Base-by-base conservation (phyloP, 2,329 filamentous ascomycete genomes). In the Pleomassaria siparia region DNA sequence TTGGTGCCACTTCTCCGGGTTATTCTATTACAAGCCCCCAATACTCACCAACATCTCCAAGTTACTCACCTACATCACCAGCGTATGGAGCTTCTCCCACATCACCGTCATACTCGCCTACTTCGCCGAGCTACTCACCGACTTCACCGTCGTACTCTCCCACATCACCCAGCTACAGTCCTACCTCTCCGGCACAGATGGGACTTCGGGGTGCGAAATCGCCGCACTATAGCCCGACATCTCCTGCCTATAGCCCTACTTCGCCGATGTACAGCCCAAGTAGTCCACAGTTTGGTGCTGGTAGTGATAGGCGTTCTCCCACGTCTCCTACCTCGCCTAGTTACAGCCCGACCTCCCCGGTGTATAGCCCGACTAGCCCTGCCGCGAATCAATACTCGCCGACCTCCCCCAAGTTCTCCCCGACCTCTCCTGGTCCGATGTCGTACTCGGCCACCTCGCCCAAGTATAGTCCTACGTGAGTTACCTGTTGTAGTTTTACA, bases 41-140 rank as follows among this genome's bases (percentile, higher is more conserved):
- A 2, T 91, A 90, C 72, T 89, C 88, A 35, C 89, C 89, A 3
- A 90, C 88, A 0, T 92, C 88, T 12, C 81, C 74, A 33, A 62
- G 63, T 24, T 74, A 71, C 55, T 69, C 64, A 21, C 72, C 80
- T 25, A 81, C 78, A 5, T 83, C 79, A 45, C 82, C 81, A 35
- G 80, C 75, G 47, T 83, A 80, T 70, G 80, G 72, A 10, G 35
- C 35, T 57, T 66, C 51, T 49, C 78, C 80, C 15, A 80, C 79
- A 6, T 81, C 79, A n/a, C 79, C 79, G 13, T 76, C 74, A 53
- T 82, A 80, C 60, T 63, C 59, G n/a, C 72, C 73, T 1, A 74
- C 74, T 1, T 83, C 80, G 13, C 81, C 81, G 28, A 77, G 76
- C 46, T 76, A 74, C 54, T 74, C 72, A 20, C 72, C 72, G 4